Conservation (phyloP, 192 early-diverging fungal genomes). For the Radiomyces spectabilis region DNA sequence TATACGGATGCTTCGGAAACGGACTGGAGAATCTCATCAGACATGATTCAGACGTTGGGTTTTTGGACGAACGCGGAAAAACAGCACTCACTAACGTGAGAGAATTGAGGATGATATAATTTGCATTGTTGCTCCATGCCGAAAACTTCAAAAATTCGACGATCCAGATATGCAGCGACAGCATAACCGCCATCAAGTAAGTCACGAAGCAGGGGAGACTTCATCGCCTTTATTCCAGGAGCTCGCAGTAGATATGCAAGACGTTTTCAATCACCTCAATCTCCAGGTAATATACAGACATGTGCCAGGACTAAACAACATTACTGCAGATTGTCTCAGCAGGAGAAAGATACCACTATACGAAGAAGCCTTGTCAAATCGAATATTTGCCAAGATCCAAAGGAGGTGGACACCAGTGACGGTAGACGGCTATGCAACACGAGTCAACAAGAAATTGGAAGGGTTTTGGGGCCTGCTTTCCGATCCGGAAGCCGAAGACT, state of each 20-base stretch:
- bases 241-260: constrained; percentile 13
- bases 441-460: background rate
- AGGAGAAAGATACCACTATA: background rate
- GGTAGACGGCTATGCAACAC: constrained; percentile 8
- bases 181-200: constrained; percentile 16
- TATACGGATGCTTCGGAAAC: constrained; percentile 3
- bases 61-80: constrained; percentile 2
- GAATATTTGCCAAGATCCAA: background rate
- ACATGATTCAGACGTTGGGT: background rate
- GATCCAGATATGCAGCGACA: constrained; percentile 5
- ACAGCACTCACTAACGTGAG: background rate
- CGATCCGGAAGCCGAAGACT: background rate
- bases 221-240: constrained; percentile 2
- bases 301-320: constrained; percentile 7
- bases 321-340: background rate
- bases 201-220: constrained; percentile 6
- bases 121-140: constrained; percentile 3
- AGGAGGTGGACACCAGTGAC: background rate
- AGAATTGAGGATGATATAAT: constrained; percentile 1
- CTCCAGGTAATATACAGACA: background rate
- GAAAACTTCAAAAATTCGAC: background rate
- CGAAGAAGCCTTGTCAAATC: background rate
- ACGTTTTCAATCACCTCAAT: background rate
- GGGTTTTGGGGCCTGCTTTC: constrained; percentile 1
- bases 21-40: constrained; percentile 7